phyloP scores from a whole-genome alignment of 306 rosid genomes.

The Begonia fuchsioides region DNA sequence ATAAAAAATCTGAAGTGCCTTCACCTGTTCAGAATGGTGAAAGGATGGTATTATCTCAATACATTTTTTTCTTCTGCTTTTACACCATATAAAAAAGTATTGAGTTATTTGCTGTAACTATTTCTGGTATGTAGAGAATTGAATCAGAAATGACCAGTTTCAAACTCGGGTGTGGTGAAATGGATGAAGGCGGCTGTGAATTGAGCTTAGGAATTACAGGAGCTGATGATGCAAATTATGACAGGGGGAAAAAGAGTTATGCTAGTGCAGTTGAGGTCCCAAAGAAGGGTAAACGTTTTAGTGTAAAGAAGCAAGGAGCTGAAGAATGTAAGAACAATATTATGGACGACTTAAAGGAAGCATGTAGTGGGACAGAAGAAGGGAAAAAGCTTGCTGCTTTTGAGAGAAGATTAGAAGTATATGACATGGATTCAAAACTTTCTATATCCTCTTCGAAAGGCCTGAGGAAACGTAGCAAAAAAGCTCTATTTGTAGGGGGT shows the following conservation, averaged over 20 bases:
- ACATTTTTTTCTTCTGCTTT: not conserved
- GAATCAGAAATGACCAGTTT: constrained; percentile 29
- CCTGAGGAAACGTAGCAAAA: constrained; percentile 44
- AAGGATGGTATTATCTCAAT: constrained; percentile 38
- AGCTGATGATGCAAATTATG: constrained; percentile 34
- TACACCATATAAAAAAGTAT: not conserved
- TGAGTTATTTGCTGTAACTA: too few relatives aligned
- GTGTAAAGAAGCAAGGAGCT: constrained; percentile 32
- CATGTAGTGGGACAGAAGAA: constrained; percentile 65
- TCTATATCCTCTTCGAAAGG: constrained; percentile 40
- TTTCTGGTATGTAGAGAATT: constrained; percentile 31
- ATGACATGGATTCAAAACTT: constrained; percentile 27
- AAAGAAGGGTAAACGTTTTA: constrained; percentile 30
- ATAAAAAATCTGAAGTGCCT: constrained; percentile 30
- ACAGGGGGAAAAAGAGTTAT: constrained; percentile 19
- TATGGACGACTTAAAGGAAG: constrained; percentile 60
- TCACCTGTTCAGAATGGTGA: constrained; percentile 33
- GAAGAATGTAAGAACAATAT: constrained; percentile 30
- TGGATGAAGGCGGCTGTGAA: constrained; percentile 55
- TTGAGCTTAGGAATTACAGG: constrained; percentile 65
- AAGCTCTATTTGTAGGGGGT: constrained; percentile 43
- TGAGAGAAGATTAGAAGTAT: constrained; percentile 35
- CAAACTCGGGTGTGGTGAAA: constrained; percentile 25
- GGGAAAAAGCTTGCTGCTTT: constrained; percentile 31
- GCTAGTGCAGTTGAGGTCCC: constrained; percentile 25